Base-by-base conservation (phyloP, 140 eudicot genomes). In the Erigeron philadelphicus region DNA sequence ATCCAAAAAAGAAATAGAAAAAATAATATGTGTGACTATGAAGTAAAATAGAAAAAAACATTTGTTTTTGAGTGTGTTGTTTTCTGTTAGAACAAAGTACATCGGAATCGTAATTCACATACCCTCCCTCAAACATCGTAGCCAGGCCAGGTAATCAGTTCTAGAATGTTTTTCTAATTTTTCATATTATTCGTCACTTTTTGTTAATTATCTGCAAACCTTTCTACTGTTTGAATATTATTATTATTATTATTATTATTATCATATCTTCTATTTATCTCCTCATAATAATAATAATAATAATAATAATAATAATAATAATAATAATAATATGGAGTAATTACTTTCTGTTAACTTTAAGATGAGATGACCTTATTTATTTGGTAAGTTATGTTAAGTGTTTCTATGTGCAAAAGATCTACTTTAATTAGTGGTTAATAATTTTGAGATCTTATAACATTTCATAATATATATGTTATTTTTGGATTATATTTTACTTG, bases 91-190 rank as follows among this genome's bases (percentile, higher is more conserved):
- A 31, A 58, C 12, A 67, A 75, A 67, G 47, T 7, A 57, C 68
- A 45, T 75, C 74, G 43, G 43, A 45, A 75, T 67, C 19, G 8
- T 19, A 16, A 53, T 53, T 16, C 72, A 64, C 49, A 42, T 11
- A 60, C 38, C 38, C 38, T 31, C 17, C 8, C 18, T 8, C 63
- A 52, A 56, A 74, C 73, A 47, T 48, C 58, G 50, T 21, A 15
- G 10, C 57, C 38, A 31, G 38, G 10, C 57, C 38, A 31, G 38
- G 38, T 31, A 31, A 2, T 31, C 5, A 31, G 38, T 31, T 5
- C 59, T 7, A 61, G 11, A n/a, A 7, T 7, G 10, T 8, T 16
- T 53, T 47, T 40, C 12, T 43, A 11, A 21, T 21, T 53, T 11
- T 3, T 25, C 11, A 25, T 11, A 44, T 2, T 7, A 6, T 13